These are phyloP conservation scores for Thymus quinquecostatus DNA, from an alignment of 257 asterid genomes.

Conservation along the genomic window DNA sequence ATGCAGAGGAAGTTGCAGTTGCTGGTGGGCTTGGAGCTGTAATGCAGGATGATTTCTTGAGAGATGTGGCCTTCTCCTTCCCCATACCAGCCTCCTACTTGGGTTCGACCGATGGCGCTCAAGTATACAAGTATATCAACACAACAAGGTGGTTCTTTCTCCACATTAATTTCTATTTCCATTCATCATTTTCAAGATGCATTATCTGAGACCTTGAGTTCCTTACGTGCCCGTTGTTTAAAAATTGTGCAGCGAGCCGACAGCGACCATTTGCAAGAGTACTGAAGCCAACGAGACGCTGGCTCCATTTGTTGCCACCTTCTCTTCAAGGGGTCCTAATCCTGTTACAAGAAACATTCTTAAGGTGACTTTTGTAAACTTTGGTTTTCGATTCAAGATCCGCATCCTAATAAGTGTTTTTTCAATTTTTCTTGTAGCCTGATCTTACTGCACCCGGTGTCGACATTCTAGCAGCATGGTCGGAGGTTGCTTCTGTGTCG, in stretches of 20 bases:
- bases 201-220: too few relatives aligned
- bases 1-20: slow-evolving; percentile 8
- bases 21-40: slow-evolving; percentile 53
- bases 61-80: slow-evolving; percentile 45
- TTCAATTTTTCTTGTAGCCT: slow-evolving; percentile 36
- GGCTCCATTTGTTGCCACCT: slow-evolving; percentile 54
- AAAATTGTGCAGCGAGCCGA: slow-evolving; percentile 43
- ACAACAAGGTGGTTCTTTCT: slow-evolving; percentile 37
- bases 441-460: slow-evolving; percentile 70
- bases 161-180: too few relatives aligned
- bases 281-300: slow-evolving; percentile 27
- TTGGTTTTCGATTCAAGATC: too few relatives aligned
- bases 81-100: slow-evolving; percentile 53
- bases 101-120: slow-evolving; percentile 34
- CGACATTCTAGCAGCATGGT: slow-evolving; percentile 74
- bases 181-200: too few relatives aligned
- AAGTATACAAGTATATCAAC: slow-evolving; percentile 41
- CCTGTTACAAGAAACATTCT: slow-evolving; percentile 49
- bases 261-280: slow-evolving; percentile 45
- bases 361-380: slow-evolving; percentile 43
- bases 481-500: slow-evolving; percentile 40
- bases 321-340: slow-evolving; percentile 70
- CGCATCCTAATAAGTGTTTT: too few relatives aligned
- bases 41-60: slow-evolving; percentile 30
- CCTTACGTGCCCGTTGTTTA: neutral